phyloP scores from a whole-genome alignment of 2,329 filamentous ascomycete species.

The Spiromastix sp. region DNA sequence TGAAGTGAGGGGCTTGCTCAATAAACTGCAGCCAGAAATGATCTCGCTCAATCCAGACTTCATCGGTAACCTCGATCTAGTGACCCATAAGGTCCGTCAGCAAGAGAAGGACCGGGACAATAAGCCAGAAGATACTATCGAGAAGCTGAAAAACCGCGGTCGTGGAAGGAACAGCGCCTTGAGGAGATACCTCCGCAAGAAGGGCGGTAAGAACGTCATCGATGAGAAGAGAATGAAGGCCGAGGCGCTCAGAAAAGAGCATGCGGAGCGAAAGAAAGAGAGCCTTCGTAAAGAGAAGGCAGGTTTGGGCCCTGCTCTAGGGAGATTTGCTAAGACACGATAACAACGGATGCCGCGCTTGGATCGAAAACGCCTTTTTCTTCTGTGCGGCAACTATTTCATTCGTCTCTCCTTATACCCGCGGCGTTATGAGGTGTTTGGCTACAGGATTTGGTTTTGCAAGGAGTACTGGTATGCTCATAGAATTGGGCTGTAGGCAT shows the following conservation, averaged over 20 bases:
- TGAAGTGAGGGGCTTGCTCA: constrained; percentile 81
- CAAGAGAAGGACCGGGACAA: constrained; percentile 72
- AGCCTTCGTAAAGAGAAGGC: constrained; percentile 56
- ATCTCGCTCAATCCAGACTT: constrained; percentile 90
- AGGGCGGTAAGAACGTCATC: constrained; percentile 84
- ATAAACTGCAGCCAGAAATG: constrained; percentile 95
- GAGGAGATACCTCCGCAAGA: constrained; percentile 83
- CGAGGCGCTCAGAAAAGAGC: constrained; percentile 65
- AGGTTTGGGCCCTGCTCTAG: constrained; percentile 76
- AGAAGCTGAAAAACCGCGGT: constrained; percentile 61
- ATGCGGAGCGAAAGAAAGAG: constrained; percentile 58
- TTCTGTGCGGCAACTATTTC: no score
- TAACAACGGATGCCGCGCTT: not conserved
- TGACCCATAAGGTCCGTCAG: constrained; percentile 65
- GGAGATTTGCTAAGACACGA: constrained; percentile 57
- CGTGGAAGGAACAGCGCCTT: constrained; percentile 83
- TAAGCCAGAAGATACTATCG: constrained; percentile 49
- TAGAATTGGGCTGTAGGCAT: no score
- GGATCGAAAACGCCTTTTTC: no score
- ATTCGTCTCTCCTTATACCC: no score
- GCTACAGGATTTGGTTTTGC: no score
- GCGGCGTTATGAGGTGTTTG: no score
- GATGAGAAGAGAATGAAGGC: constrained; percentile 86
- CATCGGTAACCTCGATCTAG: constrained; percentile 75
- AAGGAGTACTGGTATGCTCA: no score